Conservation (phyloP, 495 filamentous ascomycete genomes). For the Haplographium delicatum region DNA sequence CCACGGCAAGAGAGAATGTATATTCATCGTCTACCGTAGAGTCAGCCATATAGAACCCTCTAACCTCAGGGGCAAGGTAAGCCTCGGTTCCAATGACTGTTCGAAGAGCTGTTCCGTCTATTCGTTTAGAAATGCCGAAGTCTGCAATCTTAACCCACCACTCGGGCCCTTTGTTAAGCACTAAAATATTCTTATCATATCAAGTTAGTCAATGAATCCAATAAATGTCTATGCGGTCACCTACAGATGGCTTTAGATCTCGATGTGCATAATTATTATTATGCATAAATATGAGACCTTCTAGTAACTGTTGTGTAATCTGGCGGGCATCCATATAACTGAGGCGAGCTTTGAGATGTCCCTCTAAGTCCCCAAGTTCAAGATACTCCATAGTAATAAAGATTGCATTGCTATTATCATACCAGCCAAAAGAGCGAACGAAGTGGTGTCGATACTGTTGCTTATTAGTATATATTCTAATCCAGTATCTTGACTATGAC, state of each 20-base stretch:
- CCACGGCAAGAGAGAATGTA: conserved; percentile 8
- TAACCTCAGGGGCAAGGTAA: conserved; percentile 16
- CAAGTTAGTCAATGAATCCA: not conserved
- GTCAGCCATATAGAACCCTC: not conserved
- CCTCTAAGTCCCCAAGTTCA: conserved; percentile 13
- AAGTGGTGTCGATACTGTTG: conserved; percentile 21
- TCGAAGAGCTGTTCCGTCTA: conserved; percentile 2
- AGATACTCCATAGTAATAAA: conserved; percentile 38
- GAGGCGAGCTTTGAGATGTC: conserved; percentile 1
- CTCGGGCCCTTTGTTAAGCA: conserved; percentile 3
- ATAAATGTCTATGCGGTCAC: conserved; percentile 1
- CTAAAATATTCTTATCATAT: conserved; percentile 14
- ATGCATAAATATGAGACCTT: conserved; percentile 19
- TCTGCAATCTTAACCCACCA: conserved; percentile 24
- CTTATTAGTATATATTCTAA: not conserved
- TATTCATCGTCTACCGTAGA: not conserved
- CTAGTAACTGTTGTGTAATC: conserved; percentile 14
- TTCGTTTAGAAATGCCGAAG: conserved; percentile 23
- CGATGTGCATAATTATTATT: conserved; percentile 20
- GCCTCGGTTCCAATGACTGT: conserved; percentile 9
- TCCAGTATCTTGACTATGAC: not conserved
- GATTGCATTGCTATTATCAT: conserved; percentile 24
- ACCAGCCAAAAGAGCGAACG: conserved; percentile 33
- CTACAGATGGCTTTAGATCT: conserved; percentile 21
- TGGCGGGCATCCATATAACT: not conserved